phyloP scores from a whole-genome alignment of 768 basidiomycete genomes.

The Trametes villosa region DNA sequence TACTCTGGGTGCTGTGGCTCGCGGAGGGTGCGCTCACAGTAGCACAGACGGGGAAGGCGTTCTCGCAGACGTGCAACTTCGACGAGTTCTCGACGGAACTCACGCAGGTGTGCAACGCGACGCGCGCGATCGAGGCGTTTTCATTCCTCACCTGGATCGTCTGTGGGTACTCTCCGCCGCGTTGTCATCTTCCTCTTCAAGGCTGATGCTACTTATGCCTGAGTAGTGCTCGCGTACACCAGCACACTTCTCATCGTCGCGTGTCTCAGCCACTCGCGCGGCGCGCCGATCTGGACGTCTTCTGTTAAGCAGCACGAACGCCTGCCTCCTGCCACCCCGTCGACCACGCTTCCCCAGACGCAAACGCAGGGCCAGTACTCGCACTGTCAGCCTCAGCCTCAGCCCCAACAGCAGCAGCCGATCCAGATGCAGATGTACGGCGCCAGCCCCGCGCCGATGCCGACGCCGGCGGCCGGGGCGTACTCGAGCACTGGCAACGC shows the following conservation, averaged over 20 bases:
- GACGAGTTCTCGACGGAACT: slow-evolving; percentile 17
- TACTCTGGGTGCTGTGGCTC: slow-evolving; percentile 38
- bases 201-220: no score
- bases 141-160: slow-evolving; percentile 31
- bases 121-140: slow-evolving; percentile 34
- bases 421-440: not conserved
- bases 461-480: not conserved
- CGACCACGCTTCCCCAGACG: not conserved
- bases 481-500: no score
- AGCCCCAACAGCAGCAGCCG: not conserved
- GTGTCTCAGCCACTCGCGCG: slow-evolving; percentile 10
- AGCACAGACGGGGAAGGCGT: slow-evolving; percentile 12
- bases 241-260: slow-evolving; percentile 21
- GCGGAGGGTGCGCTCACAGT: slow-evolving; percentile 29
- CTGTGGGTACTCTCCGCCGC: slow-evolving; percentile 15
- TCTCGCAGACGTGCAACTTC: slow-evolving; percentile 23
- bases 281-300: slow-evolving; percentile 19
- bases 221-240: slow-evolving; percentile 22
- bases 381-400: no score
- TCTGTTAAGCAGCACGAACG: slow-evolving; percentile 10
- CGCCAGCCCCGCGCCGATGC: not conserved
- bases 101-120: slow-evolving; percentile 30
- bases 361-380: no score
- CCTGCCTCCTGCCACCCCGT: not conserved
- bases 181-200: no score